phyloP scores from a whole-genome alignment of 345 rosid genomes.

The Luvunga scandens region DNA sequence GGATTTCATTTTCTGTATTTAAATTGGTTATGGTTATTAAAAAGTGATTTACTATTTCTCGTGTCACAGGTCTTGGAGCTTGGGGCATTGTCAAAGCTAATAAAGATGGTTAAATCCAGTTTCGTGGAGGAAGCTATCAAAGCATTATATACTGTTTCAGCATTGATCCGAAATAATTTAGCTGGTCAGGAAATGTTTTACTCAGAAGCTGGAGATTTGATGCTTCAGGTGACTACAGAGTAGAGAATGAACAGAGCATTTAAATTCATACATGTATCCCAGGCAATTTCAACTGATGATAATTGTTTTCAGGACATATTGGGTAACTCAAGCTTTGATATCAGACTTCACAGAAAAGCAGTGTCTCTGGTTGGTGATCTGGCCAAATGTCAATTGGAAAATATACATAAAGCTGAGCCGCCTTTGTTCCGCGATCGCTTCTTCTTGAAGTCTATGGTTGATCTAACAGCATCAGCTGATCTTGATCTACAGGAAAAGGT shows the following conservation, averaged over 20 bases:
- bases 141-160: conserved; percentile 87
- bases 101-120: conserved; percentile 68
- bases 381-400: conserved; percentile 58
- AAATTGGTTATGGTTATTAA: not conserved
- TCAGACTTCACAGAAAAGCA: conserved; percentile 72
- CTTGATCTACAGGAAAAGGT: conserved; percentile 97
- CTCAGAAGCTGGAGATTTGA: conserved; percentile 70
- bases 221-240: conserved; percentile 67
- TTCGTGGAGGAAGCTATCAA: conserved; percentile 77
- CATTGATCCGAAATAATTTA: conserved; percentile 67
- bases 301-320: conserved; percentile 52
- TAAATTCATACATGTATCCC: not conserved
- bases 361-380: conserved; percentile 75
- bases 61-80: conserved; percentile 65
- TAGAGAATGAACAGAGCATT: not conserved
- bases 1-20: conserved; percentile 2
- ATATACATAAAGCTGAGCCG: conserved; percentile 38
- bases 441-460: conserved; percentile 78
- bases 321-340: conserved; percentile 54
- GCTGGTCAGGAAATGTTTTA: conserved; percentile 75
- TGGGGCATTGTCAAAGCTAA: conserved; percentile 59
- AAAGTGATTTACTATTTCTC: conserved; percentile 5
- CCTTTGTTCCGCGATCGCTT: conserved; percentile 50
- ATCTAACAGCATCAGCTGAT: conserved; percentile 54
- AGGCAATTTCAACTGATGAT: conserved; percentile 10